Evolutionary conservation across 108 stramenopile genomes (phyloP).

Genomic region (Aureococcus anophagefferens): DNA sequence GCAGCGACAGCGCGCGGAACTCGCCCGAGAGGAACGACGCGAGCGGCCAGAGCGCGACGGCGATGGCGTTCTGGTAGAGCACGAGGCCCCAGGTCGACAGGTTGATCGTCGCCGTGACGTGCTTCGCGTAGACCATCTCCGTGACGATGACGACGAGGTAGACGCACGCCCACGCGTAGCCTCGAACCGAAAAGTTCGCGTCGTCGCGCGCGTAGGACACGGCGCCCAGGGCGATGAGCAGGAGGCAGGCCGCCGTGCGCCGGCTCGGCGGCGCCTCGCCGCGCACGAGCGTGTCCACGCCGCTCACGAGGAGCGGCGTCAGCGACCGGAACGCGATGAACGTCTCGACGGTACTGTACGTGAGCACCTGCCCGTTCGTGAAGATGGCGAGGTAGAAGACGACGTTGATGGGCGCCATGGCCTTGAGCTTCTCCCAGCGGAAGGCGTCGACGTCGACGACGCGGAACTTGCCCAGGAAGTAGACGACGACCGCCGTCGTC

Average conservation of each 20-base stretch:
- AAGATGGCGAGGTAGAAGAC: slow-evolving; percentile 9
- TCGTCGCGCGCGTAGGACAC: slow-evolving; percentile 6
- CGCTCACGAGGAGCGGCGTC: slow-evolving; percentile 23
- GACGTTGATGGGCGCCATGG: slow-evolving; percentile 11
- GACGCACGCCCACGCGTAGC: slow-evolving; percentile 9
- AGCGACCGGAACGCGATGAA: slow-evolving; percentile 26
- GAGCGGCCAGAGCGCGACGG: slow-evolving; percentile 2
- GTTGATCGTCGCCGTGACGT: slow-evolving; percentile 20
- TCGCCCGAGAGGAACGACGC: background rate
- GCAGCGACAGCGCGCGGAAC: background rate
- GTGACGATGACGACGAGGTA: slow-evolving; percentile 17
- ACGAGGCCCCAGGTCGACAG: slow-evolving; percentile 29
- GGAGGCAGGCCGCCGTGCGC: slow-evolving; percentile 13
- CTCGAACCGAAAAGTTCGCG: background rate
- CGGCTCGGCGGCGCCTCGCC: slow-evolving; percentile 16
- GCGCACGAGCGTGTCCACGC: slow-evolving; percentile 19
- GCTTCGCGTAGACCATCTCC: slow-evolving; percentile 24
- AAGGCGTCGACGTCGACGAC: slow-evolving; percentile 9
- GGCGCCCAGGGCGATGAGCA: slow-evolving; percentile 9
- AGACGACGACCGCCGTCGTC: background rate
- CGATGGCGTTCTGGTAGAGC: slow-evolving; percentile 24
- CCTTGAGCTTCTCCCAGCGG: background rate
- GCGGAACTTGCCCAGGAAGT: background rate
- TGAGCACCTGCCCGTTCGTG: slow-evolving; percentile 12
- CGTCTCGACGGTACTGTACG: slow-evolving; percentile 29